Percentiles rank a stretch among this genome's conserved stretches.
Evolutionary conservation across 306 rosid species (phyloP).

Genomic region (Quercus gilva): DNA sequence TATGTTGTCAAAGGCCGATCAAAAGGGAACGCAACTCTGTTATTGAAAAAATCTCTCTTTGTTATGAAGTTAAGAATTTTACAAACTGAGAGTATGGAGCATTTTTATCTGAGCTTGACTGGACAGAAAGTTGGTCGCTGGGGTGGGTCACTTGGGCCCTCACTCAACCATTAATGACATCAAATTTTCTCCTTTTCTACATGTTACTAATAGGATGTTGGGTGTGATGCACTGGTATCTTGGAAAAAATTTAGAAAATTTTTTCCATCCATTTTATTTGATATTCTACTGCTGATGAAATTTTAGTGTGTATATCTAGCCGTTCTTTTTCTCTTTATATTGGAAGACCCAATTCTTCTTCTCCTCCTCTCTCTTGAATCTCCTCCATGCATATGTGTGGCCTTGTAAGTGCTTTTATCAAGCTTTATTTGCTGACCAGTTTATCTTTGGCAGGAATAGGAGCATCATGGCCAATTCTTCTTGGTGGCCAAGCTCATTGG

Average conservation of each 20-base stretch:
- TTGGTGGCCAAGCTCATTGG: slow-evolving; percentile 81
- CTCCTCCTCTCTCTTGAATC: background rate
- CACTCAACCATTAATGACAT: too few species aligned
- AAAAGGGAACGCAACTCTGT: too few species aligned
- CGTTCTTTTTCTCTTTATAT: background rate
- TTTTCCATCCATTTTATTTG: background rate
- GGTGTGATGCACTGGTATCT: background rate
- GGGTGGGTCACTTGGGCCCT: too few species aligned
- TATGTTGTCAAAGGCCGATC: too few species aligned
- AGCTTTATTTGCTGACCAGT: slow-evolving; percentile 1
- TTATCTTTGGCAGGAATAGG: slow-evolving; percentile 38
- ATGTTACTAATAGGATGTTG: too few species aligned
- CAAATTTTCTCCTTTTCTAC: too few species aligned
- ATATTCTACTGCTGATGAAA: background rate
- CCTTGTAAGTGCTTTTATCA: background rate
- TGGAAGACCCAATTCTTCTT: background rate
- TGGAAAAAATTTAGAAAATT: background rate
- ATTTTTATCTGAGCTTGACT: too few species aligned
- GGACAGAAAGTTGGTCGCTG: too few species aligned
- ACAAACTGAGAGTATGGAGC: too few species aligned
- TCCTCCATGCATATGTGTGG: background rate
- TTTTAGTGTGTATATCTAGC: background rate
- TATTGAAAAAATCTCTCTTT: too few species aligned
- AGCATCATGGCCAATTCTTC: slow-evolving; percentile 48
- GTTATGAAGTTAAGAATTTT: too few species aligned